Evolutionary conservation across 306 rosid genomes (phyloP).

Genomic region (Morella rubra): DNA sequence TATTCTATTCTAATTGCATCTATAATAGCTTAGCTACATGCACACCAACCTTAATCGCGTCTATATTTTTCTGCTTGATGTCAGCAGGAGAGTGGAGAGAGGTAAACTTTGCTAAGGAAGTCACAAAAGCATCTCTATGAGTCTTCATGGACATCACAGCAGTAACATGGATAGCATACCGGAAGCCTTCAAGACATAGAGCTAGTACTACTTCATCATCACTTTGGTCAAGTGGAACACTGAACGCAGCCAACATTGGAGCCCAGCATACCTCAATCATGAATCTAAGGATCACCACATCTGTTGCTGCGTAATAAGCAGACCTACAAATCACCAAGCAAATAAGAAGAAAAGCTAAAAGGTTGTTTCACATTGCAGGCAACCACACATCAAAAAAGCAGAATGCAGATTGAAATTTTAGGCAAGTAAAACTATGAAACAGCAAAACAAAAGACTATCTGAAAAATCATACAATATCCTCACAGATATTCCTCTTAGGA

Average conservation of each 20-base stretch:
- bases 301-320: conserved; percentile 93
- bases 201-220: conserved; percentile 86
- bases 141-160: conserved; percentile 98
- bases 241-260: conserved; percentile 99
- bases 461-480: not conserved
- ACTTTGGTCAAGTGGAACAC: conserved; percentile 98
- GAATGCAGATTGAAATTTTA: conserved; percentile 8
- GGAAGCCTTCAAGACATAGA: conserved; percentile 94
- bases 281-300: conserved; percentile 87
- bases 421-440: not conserved
- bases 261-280: conserved; percentile 99
- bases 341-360: conserved; percentile 13
- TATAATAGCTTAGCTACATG: conserved; percentile 17
- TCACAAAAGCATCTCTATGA: conserved; percentile 97
- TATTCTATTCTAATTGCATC: conserved; percentile 12
- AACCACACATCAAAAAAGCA: conserved; percentile 6
- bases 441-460: not conserved
- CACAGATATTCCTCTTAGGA: not conserved
- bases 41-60: conserved; percentile 90
- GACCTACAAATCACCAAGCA: conserved; percentile 66
- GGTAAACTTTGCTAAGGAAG: conserved; percentile 95
- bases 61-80: conserved; percentile 89
- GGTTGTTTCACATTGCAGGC: not conserved
- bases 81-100: conserved; percentile 96
- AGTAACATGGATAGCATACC: conserved; percentile 88